These are phyloP conservation scores for Boechera stricta DNA, from an alignment of 345 rosid genomes.

Conservation along the genomic window DNA sequence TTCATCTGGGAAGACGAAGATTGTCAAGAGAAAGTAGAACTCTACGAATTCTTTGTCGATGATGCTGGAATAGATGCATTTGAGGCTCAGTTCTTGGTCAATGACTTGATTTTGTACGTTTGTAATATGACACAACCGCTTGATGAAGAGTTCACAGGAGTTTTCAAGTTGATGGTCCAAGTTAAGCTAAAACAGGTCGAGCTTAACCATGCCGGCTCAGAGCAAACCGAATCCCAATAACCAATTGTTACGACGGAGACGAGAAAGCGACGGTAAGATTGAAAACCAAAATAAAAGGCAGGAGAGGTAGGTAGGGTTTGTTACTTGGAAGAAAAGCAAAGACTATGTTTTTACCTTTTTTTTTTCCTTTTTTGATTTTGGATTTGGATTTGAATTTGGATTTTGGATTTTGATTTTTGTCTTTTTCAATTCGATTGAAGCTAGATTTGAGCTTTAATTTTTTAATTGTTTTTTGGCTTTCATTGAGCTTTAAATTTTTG, in stretches of 20 bases:
- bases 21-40: constrained; percentile 24
- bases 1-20: constrained; percentile 35
- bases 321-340: not conserved
- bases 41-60: constrained; percentile 19
- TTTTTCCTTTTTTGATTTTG: not conserved
- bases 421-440: not conserved
- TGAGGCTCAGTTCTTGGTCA: constrained; percentile 20
- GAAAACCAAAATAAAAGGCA: not conserved
- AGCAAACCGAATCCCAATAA: constrained; percentile 12
- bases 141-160: constrained; percentile 25
- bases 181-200: constrained; percentile 12
- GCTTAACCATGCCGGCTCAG: constrained; percentile 6
- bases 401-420: not conserved
- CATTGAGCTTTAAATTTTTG: too few species aligned
- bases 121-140: not conserved
- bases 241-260: not conserved
- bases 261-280: not conserved
- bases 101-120: constrained; percentile 26
- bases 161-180: constrained; percentile 27
- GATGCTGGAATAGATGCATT: constrained; percentile 10
- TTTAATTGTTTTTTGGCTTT: too few species aligned
- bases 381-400: not conserved
- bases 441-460: not conserved
- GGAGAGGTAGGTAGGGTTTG: not conserved
- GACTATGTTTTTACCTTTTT: not conserved